Conservation (phyloP, 768 basidiomycete genomes). For the Lactifluus hygrophoroides region DNA sequence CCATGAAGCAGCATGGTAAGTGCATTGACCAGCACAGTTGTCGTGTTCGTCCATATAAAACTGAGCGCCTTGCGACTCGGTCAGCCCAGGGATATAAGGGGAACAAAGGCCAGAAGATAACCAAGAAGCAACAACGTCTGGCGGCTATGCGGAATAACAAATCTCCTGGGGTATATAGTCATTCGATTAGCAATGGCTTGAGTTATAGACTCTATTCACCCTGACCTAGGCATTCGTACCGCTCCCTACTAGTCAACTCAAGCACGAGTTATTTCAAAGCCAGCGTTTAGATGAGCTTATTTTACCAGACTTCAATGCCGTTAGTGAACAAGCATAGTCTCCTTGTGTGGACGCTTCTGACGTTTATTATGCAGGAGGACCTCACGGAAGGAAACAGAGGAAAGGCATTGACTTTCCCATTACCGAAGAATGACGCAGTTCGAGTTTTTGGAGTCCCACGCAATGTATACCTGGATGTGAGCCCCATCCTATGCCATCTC, state of each 20-base stretch:
- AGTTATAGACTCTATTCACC: background rate
- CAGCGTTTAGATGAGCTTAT: conserved; percentile 30
- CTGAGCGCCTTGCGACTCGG: background rate
- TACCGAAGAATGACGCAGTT: conserved; percentile 17
- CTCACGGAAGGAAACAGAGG: conserved; percentile 7
- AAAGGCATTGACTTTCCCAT: conserved; percentile 17
- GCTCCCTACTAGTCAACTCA: conserved; percentile 32
- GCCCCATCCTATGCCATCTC: background rate
- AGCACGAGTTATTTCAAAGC: conserved; percentile 35
- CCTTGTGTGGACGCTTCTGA: background rate
- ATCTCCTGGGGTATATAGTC: conserved; percentile 13
- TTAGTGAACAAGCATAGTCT: conserved; percentile 23
- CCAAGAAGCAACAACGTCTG: conserved; percentile 1
- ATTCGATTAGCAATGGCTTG: background rate
- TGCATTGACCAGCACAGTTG: background rate
- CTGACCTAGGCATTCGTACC: conserved; percentile 35
- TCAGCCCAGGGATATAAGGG: conserved; percentile 17
- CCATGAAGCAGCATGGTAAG: conserved; percentile 11
- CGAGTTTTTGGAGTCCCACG: conserved; percentile 13
- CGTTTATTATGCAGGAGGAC: background rate
- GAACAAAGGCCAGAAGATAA: background rate
- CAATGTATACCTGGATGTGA: conserved; percentile 14
- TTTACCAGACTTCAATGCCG: conserved; percentile 38
- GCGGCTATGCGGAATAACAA: conserved; percentile 6
- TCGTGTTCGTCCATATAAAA: background rate